Percentiles rank a stretch among this genome's conserved stretches.
Conservation (phyloP, 164 flowering plant genomes). For the Macadamia tetraphylla region DNA sequence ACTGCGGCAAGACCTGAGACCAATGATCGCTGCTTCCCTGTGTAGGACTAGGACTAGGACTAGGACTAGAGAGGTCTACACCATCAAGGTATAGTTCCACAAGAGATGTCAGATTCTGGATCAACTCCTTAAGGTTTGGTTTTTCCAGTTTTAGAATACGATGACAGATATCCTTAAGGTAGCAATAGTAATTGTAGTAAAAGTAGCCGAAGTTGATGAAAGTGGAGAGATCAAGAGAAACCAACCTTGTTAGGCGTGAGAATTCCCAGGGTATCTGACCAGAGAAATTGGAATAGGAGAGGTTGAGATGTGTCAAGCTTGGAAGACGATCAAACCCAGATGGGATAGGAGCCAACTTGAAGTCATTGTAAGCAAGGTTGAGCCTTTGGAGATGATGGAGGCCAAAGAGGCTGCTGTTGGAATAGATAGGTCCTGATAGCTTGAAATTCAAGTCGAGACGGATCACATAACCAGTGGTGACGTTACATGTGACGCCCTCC, state of each 20-base stretch:
- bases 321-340: slow-evolving; percentile 13
- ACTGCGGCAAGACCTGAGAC: not conserved
- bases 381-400: too few species aligned
- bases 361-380: slow-evolving; percentile 19
- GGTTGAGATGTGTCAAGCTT: slow-evolving; percentile 17
- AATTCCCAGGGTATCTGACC: slow-evolving; percentile 20
- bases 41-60: too few species aligned
- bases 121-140: too few species aligned
- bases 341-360: slow-evolving; percentile 21
- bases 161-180: too few species aligned
- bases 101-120: too few species aligned
- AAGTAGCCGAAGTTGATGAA: too few species aligned
- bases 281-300: slow-evolving; percentile 14
- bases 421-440: slow-evolving; percentile 11
- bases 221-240: slow-evolving; percentile 19
- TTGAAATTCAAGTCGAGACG: slow-evolving; percentile 15
- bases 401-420: too few species aligned
- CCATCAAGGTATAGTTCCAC: slow-evolving; percentile 12
- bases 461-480: slow-evolving; percentile 8
- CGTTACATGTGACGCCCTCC: not conserved
- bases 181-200: too few species aligned
- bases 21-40: not conserved
- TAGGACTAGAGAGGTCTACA: slow-evolving; percentile 5
- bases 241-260: slow-evolving; percentile 16
- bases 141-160: too few species aligned